Percentiles rank a stretch among this genome's conserved stretches.
Evolutionary conservation across 148 eudicot species (phyloP).

Genomic region (Arbutus unedo): DNA sequence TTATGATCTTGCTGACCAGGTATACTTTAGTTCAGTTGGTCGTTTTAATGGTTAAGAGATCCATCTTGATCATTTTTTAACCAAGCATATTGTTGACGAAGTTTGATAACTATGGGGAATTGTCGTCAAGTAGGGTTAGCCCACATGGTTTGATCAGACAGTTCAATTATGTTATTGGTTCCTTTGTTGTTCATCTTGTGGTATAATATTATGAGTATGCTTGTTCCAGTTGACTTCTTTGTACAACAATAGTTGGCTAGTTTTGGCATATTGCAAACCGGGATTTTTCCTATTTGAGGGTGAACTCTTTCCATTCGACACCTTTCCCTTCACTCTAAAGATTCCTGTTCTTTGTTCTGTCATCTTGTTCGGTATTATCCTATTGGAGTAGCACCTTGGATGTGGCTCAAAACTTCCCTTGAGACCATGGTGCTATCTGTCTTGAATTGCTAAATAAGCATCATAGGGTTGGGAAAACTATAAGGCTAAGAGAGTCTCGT

Average conservation of each 20-base stretch:
- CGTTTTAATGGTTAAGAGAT: neutral
- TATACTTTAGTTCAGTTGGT: slow-evolving; percentile 22
- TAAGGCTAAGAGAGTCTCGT: neutral
- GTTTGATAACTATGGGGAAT: neutral
- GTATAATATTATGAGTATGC: neutral
- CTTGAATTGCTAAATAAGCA: neutral
- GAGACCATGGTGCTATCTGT: neutral
- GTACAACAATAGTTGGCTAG: neutral
- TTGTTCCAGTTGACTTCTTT: neutral
- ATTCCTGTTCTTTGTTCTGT: neutral
- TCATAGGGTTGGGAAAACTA: neutral
- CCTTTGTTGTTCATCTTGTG: neutral
- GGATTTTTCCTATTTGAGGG: neutral
- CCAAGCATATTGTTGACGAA: neutral
- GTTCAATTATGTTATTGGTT: neutral
- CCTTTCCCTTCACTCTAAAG: neutral
- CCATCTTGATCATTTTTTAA: neutral
- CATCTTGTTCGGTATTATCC: neutral
- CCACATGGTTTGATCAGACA: neutral
- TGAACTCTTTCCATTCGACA: neutral
- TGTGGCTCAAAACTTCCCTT: neutral
- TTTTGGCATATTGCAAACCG: neutral
- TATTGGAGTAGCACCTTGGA: neutral
- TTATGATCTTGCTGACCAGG: slow-evolving; percentile 99
- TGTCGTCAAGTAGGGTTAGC: neutral